Conservation (phyloP, 805 yeast genomes). For the Teunomyces gatunensis region DNA sequence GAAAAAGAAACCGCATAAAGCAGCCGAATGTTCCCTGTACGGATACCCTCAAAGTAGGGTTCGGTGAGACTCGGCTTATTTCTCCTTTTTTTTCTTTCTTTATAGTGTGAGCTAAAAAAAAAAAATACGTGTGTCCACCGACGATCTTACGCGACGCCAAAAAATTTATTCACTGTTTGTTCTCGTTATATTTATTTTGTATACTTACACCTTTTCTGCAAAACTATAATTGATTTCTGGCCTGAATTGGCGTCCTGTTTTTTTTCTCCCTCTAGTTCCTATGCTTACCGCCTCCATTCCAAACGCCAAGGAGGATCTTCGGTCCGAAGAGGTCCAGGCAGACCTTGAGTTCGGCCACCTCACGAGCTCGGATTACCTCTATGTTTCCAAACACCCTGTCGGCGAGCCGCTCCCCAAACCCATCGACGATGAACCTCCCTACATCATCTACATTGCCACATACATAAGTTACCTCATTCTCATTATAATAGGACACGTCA, state of each 20-base stretch:
- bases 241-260: neutral
- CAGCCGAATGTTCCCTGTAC: no score
- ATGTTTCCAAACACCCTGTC: slow-evolving; percentile 56
- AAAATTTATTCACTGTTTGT: neutral
- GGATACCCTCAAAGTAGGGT: no score
- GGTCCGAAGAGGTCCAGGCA: slow-evolving; percentile 30
- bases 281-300: slow-evolving; percentile 24
- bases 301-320: slow-evolving; percentile 35
- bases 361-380: slow-evolving; percentile 62
- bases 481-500: slow-evolving; percentile 84
- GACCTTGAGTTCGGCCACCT: slow-evolving; percentile 74
- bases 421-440: slow-evolving; percentile 83
- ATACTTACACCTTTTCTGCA: neutral
- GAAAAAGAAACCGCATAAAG: no score
- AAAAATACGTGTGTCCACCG: neutral
- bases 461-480: slow-evolving; percentile 81
- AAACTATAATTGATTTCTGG: neutral
- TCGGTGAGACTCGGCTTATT: no score
- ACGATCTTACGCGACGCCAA: slow-evolving; percentile 1
- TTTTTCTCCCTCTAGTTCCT: neutral
- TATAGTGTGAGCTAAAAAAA: neutral
- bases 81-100: no score
- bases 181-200: neutral
- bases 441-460: slow-evolving; percentile 72
- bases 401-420: slow-evolving; percentile 61